Conservation (phyloP, 345 rosid species). For the Adansonia digitata region DNA sequence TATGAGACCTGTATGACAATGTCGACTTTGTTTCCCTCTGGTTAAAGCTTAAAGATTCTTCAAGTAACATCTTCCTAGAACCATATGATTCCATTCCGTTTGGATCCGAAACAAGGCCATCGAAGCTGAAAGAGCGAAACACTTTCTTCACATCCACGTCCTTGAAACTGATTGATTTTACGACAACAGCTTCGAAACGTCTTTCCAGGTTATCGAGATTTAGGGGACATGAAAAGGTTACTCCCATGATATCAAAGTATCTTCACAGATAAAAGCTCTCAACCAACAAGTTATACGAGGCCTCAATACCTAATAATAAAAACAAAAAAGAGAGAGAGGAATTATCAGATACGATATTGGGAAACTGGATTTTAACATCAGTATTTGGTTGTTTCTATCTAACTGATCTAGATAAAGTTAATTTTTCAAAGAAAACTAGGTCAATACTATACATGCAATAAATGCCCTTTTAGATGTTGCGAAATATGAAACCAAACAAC, state of each 20-base stretch:
- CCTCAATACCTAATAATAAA: conserved; percentile 11
- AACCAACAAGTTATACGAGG: conserved; percentile 5
- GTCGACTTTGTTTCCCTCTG: conserved; percentile 24
- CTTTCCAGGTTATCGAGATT: conserved; percentile 27
- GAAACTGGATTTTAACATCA: no score
- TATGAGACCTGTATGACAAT: conserved; percentile 23
- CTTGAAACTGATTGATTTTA: conserved; percentile 24
- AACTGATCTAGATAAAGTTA: no score
- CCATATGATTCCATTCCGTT: conserved; percentile 24
- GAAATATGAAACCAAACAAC: no score
- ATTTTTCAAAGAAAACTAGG: not conserved
- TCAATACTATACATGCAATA: not conserved
- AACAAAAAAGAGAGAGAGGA: not conserved
- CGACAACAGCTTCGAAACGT: conserved; percentile 25
- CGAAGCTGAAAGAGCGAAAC: conserved; percentile 38
- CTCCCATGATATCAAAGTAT: conserved; percentile 24
- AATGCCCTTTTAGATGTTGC: no score
- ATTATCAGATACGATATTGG: not conserved
- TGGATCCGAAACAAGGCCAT: conserved; percentile 36
- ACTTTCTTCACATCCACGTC: conserved; percentile 22
- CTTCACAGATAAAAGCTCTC: conserved; percentile 14
- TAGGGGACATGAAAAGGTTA: conserved; percentile 26
- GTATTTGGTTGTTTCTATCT: no score
- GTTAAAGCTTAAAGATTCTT: conserved; percentile 32
- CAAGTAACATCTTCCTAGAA: conserved; percentile 20